A percentile compares a stretch with the other conserved stretches of the same genome.
Conservation (phyloP, 192 early-diverging fungal species). For the Entomortierella lignicola region DNA sequence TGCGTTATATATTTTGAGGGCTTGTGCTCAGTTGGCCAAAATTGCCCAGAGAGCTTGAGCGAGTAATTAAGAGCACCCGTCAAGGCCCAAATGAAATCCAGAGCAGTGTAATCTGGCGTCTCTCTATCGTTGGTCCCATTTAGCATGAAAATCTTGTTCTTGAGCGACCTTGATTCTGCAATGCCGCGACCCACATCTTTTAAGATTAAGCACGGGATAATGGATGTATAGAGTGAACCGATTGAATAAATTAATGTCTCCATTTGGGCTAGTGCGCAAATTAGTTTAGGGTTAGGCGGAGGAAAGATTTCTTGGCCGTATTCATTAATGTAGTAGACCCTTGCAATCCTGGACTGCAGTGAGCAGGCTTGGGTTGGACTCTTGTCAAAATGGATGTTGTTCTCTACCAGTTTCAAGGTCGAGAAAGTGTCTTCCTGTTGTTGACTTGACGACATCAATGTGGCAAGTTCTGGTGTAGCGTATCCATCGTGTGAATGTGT, state of each 20-base stretch:
- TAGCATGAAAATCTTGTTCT: slow-evolving; percentile 74
- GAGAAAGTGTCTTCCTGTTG: slow-evolving; percentile 48
- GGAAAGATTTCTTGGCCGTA: slow-evolving; percentile 79
- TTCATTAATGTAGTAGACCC: slow-evolving; percentile 79
- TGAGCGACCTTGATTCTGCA: slow-evolving; percentile 59
- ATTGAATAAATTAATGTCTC: slow-evolving; percentile 74
- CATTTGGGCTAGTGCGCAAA: slow-evolving; percentile 60
- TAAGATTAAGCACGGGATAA: slow-evolving; percentile 78
- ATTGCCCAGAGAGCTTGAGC: slow-evolving; percentile 44
- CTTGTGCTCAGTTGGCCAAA: slow-evolving; percentile 47
- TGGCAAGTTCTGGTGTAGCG: slow-evolving; percentile 28
- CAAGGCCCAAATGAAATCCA: slow-evolving; percentile 78
- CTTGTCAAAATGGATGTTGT: slow-evolving; percentile 54
- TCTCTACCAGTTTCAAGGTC: slow-evolving; percentile 37
- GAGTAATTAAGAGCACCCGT: slow-evolving; percentile 72
- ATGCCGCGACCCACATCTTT: slow-evolving; percentile 74
- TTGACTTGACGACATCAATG: slow-evolving; percentile 28
- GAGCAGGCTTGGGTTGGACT: slow-evolving; percentile 13
- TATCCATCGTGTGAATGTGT: slow-evolving; percentile 36
- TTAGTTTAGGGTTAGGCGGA: slow-evolving; percentile 69
- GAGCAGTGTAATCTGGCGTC: slow-evolving; percentile 73
- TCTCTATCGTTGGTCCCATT: slow-evolving; percentile 78
- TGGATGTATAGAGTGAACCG: slow-evolving; percentile 80
- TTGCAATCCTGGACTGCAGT: slow-evolving; percentile 60
- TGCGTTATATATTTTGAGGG: slow-evolving; percentile 60